Base-by-base conservation (phyloP, 2,329 filamentous ascomycete genomes). In the Stromatinia cepivora region DNA sequence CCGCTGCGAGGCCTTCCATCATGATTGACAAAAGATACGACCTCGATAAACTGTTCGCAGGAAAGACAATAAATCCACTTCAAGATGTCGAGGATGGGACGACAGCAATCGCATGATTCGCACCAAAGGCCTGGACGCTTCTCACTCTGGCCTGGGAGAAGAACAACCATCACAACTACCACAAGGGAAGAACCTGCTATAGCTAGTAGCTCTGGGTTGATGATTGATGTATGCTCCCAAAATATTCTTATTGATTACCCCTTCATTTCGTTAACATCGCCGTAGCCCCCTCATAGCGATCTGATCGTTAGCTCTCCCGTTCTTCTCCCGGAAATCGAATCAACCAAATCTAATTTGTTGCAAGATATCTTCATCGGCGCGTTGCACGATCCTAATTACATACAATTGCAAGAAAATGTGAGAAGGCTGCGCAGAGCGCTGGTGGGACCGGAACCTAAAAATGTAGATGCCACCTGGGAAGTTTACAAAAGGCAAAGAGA, bases 391-490 rank as follows among this genome's bases (percentile, higher is more conserved):
- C 45, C 70, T 11, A 77, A 76, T 53, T 76, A 73, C 67, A 69
- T 72, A n/a, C 75, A 77, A 58, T 73, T 80, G 6, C 74, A 72
- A 31, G 75, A 76, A 20, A 75, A 72, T 36, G 75, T 76, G 6
- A 71, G 72, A 57, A 70, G 62, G 39, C 65, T 78, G n/a, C 71
- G 70, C 45, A 74, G 74, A 59, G 73, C 64, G 28, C 72, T 70
- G 28, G 65, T 64, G 28, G 72, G 73, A 25, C 53, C 71, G 2
- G 73, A 76, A 31, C 71, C 71, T 11, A 77, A 73, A 66, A 77
- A 75, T 46, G 80, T 84, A 22, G 84, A 84, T 69, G 77, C 78
- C 4, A 81, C 80, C 7, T 85, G 81, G 72, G 81, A 82, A 34
- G 79, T 82, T 9, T 85, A 84, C 59, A 72, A 74, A 66, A 84